Evolutionary conservation across 31 red algal genomes (phyloP).

Genomic region (Endocladia muricata): DNA sequence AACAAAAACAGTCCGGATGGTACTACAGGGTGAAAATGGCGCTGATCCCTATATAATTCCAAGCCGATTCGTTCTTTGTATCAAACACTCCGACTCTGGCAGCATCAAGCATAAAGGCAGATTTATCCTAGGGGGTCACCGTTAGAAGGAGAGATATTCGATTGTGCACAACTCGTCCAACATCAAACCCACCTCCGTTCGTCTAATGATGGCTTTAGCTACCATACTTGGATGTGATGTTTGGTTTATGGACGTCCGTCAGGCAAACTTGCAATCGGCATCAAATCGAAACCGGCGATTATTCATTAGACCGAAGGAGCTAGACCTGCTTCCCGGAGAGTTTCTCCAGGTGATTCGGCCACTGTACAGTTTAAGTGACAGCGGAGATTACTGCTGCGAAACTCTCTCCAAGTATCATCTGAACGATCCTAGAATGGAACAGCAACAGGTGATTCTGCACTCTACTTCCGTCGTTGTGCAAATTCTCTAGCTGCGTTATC

Average conservation of each 20-base stretch:
- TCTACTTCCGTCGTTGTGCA: background rate
- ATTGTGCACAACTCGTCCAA: background rate
- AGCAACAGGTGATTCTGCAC: background rate
- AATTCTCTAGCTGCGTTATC: background rate
- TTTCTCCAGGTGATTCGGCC: background rate
- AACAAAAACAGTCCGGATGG: background rate
- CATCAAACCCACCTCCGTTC: background rate
- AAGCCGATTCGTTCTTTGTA: background rate
- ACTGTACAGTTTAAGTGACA: background rate
- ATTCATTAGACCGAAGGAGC: background rate
- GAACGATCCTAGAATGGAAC: background rate
- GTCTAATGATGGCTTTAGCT: background rate
- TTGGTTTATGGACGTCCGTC: background rate
- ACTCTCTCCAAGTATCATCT: background rate
- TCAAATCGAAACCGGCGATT: background rate
- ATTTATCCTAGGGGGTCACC: conserved; percentile 8
- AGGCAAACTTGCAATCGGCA: background rate
- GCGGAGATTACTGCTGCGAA: background rate
- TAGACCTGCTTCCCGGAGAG: background rate
- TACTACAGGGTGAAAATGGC: background rate
- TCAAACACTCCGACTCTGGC: background rate
- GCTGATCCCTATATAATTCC: background rate
- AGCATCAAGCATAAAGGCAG: background rate
- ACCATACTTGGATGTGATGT: background rate
- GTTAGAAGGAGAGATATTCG: background rate